These are phyloP conservation scores for Diaporthe velutina DNA, from an alignment of 2,329 filamentous ascomycete species.

Conservation along the genomic window DNA sequence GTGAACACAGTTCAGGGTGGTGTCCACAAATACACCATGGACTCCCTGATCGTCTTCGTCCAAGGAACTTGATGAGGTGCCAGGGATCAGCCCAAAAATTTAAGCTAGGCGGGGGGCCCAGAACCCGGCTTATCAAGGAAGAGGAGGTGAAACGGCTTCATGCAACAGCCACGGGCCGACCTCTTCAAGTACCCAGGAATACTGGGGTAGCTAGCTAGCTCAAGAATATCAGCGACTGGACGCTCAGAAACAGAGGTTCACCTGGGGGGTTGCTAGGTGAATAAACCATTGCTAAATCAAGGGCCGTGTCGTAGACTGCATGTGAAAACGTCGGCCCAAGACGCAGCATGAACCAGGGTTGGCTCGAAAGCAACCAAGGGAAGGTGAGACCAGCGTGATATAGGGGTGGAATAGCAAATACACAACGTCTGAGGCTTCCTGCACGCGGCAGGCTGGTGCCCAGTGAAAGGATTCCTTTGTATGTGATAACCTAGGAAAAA, in stretches of 20 bases:
- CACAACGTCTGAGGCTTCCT: neutral
- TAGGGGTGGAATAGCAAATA: constrained; percentile 1
- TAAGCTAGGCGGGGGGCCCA: constrained; percentile 24
- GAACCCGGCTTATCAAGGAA: constrained; percentile 27
- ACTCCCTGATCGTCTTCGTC: constrained; percentile 19
- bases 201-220: constrained; percentile 13
- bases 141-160: constrained; percentile 36
- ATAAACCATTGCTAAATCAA: constrained; percentile 15
- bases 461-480: constrained; percentile 26
- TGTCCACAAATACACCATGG: neutral
- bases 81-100: constrained; percentile 13
- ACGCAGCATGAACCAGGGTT: neutral
- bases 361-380: constrained; percentile 29
- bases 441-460: neutral
- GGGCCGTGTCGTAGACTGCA: neutral
- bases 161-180: constrained; percentile 28
- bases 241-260: constrained; percentile 4
- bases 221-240: constrained; percentile 35
- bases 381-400: constrained; percentile 32
- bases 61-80: constrained; percentile 21
- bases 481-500: neutral
- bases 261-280: neutral
- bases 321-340: constrained; percentile 3
- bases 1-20: constrained; percentile 4
- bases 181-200: constrained; percentile 9